Evolutionary conservation across 495 filamentous ascomycete genomes (phyloP).

Genomic region (Daldinia caldariorum): DNA sequence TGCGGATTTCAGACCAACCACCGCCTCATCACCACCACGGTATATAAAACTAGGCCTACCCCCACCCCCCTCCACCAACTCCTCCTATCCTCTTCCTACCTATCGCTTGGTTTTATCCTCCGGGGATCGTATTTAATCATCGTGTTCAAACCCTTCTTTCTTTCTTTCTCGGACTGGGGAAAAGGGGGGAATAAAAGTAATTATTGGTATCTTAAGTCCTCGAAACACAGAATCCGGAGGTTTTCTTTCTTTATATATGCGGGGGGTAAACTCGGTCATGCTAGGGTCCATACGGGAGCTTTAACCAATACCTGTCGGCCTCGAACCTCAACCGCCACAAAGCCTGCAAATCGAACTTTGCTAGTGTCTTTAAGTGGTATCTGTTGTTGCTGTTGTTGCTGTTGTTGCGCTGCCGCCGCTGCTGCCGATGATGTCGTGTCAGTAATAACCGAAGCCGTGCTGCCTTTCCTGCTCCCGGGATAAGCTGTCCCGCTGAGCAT

Average conservation of each 20-base stretch:
- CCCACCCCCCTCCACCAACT: background rate
- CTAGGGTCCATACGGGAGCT: conserved; percentile 84
- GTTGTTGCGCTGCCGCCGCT: conserved; percentile 30
- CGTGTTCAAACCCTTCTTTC: background rate
- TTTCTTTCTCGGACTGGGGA: conserved; percentile 4
- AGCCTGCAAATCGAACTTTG: conserved; percentile 83
- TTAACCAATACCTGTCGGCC: conserved; percentile 85
- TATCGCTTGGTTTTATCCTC: background rate
- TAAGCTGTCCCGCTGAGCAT: conserved; percentile 46
- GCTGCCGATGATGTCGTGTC: conserved; percentile 55
- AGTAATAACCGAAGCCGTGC: conserved; percentile 45
- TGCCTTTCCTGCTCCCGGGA: conserved; percentile 53
- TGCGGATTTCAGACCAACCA: background rate
- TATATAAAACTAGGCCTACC: background rate
- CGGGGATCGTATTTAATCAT: background rate
- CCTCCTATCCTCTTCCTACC: background rate
- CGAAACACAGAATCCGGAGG: background rate
- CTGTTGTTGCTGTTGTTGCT: conserved; percentile 27
- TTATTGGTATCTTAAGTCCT: conserved; percentile 16
- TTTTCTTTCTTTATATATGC: background rate
- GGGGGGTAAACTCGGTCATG: conserved; percentile 36
- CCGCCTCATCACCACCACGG: background rate
- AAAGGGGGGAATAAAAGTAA: conserved; percentile 29
- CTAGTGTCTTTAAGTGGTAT: conserved; percentile 53
- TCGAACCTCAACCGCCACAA: conserved; percentile 85